Percentiles rank a stretch among this genome's conserved stretches.
Conservation (phyloP, 2,329 filamentous ascomycete genomes). For the Lachnellula occidentalis region DNA sequence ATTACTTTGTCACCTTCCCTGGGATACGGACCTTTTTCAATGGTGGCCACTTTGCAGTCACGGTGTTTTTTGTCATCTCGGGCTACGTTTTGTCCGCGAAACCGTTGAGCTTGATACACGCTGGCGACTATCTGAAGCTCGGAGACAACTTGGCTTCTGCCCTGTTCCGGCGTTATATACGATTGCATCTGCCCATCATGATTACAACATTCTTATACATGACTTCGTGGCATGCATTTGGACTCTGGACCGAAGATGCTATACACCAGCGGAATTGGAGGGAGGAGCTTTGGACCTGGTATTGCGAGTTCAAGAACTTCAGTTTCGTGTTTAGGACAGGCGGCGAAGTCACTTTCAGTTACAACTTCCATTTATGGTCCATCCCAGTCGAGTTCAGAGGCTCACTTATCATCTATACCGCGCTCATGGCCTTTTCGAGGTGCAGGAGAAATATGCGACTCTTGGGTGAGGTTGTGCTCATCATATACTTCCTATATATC, state of each 20-base stretch:
- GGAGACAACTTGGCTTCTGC: slow-evolving; percentile 40
- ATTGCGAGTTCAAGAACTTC: slow-evolving; percentile 57
- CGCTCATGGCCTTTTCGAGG: slow-evolving; percentile 49
- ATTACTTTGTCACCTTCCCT: slow-evolving; percentile 43
- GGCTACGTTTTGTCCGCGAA: slow-evolving; percentile 43
- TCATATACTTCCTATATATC: slow-evolving; percentile 61
- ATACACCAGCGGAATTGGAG: slow-evolving; percentile 17
- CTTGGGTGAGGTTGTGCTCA: slow-evolving; percentile 44
- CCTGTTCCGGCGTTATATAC: slow-evolving; percentile 41
- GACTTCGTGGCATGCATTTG: slow-evolving; percentile 25
- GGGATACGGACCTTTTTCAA: slow-evolving; percentile 52
- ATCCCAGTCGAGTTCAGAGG: slow-evolving; percentile 60
- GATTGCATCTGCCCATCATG: slow-evolving; percentile 41
- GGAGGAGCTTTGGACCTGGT: slow-evolving; percentile 28
- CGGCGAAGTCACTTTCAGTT: slow-evolving; percentile 48
- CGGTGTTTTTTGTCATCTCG: slow-evolving; percentile 46
- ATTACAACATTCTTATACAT: slow-evolving; percentile 37
- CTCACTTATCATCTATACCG: slow-evolving; percentile 55
- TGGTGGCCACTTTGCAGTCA: slow-evolving; percentile 53
- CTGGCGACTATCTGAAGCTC: slow-evolving; percentile 23
- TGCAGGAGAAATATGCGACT: slow-evolving; percentile 49
- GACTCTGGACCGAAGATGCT: slow-evolving; percentile 20
- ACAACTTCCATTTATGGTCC: slow-evolving; percentile 50
- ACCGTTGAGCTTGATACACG: slow-evolving; percentile 37
- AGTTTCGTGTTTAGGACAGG: slow-evolving; percentile 58